Conservation (phyloP, 805 yeast species). For the Ogataea saltuana region DNA sequence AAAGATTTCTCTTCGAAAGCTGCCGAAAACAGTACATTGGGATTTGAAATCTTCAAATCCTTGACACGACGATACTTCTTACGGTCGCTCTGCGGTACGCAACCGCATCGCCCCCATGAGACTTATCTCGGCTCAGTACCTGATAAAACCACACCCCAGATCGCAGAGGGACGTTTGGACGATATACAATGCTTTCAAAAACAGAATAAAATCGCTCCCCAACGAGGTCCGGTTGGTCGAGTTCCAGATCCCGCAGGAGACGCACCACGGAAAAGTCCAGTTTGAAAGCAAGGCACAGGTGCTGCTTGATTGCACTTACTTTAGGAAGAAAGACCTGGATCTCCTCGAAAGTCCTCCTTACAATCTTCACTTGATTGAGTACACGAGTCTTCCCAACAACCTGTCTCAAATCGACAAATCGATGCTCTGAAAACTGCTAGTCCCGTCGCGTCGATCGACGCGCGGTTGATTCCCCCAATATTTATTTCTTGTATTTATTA, state of each 20-base stretch:
- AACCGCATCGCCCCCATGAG: not conserved
- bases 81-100: too few relatives aligned
- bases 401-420: not conserved
- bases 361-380: not conserved
- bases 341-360: not conserved
- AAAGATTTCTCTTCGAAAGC: not conserved
- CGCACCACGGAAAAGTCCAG: conserved; percentile 14
- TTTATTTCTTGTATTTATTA: not conserved
- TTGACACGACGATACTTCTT: too few relatives aligned
- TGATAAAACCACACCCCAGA: not conserved
- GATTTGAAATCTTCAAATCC: too few relatives aligned
- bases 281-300: conserved; percentile 13
- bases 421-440: not conserved
- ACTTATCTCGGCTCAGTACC: not conserved
- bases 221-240: conserved; percentile 12
- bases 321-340: not conserved
- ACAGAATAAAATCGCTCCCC: not conserved
- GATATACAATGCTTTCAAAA: conserved; percentile 14
- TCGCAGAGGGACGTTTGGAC: conserved; percentile 20
- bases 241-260: conserved; percentile 20
- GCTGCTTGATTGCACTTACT: not conserved
- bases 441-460: conserved; percentile 6
- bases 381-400: not conserved
- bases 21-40: not conserved
- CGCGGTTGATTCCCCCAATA: not conserved